Evolutionary conservation across 768 basidiomycete genomes (phyloP), one percentile per base, ranked within the genome.

Genomic region (Krasilnikovozyma curviuscula): DNA sequence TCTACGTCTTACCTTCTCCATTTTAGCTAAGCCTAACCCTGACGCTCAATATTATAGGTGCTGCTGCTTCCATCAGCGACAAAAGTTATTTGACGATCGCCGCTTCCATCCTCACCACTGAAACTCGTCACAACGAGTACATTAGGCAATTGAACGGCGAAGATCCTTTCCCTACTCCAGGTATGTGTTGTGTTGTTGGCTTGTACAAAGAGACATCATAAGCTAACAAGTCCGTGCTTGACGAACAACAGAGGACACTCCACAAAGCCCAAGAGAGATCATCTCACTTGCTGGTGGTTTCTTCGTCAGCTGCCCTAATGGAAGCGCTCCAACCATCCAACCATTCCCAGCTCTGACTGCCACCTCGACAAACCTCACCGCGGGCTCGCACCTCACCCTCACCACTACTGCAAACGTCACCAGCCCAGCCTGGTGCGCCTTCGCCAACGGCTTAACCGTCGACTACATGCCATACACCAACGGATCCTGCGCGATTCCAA

Each of bases 241-340:
- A n/a, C n/a, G n/a, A n/a, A n/a, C n/a, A 23, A 2, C 29, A 7
- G 32, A 45, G 18, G 44, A 45, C 19, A 24, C 44, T 23, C 44
- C 44, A 5, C 44, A 45, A 19, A 34, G 32, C 9, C 44, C 32
- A 7, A 31, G 44, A 45, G 30, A 32, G 18, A 32, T 45, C 10
- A 29, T 45, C 32, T 33, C 31, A 4, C 18, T 45, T 23, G 44
- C 30, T 14, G 44, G 44, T 34, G 44, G 31, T 12, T 45, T 45
- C 44, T 45, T 45, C 32, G 44, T 45, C 32, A 34, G 32, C 1
- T 45, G 44, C 44, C 44, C 44, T 24, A 25, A 34, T 21, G 44
- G 44, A 23, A 34, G 32, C 7, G 44, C 44, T 33, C 44, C 44
- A 9, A 45, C 44, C 30, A 45, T 45, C 44, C 33, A 45, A 29